phyloP scores from a whole-genome alignment of 176 grass and related monocot species.

The maize (Zea mays) region DNA sequence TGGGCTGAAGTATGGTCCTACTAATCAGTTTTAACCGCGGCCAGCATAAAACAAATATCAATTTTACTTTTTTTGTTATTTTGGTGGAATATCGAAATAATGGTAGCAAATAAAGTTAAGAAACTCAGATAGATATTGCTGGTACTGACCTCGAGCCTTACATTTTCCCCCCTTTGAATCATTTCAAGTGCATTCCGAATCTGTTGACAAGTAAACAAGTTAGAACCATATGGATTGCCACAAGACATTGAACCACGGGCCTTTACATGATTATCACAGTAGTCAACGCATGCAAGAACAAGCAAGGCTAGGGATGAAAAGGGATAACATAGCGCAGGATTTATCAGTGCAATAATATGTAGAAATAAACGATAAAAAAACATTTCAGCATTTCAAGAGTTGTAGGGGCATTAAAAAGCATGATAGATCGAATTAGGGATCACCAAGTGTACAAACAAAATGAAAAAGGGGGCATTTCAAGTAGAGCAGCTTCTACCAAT shows the following conservation, averaged over 20 bases:
- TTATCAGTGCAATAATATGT: neutral
- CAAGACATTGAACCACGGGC: neutral
- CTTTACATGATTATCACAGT: neutral
- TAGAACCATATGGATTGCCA: neutral
- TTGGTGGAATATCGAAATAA: neutral
- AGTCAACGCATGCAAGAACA: neutral
- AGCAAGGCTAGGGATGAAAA: neutral
- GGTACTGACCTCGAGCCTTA: slow-evolving; percentile 58
- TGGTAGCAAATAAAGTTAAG: neutral
- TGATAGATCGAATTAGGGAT: neutral
- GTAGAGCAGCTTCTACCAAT: neutral
- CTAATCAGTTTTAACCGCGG: neutral
- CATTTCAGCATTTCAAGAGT: neutral
- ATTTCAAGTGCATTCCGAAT: slow-evolving; percentile 61
- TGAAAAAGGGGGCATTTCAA: neutral
- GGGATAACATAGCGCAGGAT: neutral
- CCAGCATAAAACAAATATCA: slow-evolving; percentile 8
- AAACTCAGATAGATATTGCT: neutral
- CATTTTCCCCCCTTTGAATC: slow-evolving; percentile 53
- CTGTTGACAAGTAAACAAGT: slow-evolving; percentile 38
- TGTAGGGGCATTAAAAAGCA: neutral
- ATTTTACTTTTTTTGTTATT: neutral
- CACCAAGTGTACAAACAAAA: neutral
- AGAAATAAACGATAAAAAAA: neutral
- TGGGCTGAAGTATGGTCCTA: slow-evolving; percentile 14